Evolutionary conservation across 148 eudicot genomes (phyloP), one percentile per base, ranked within the genome.

Genomic region (Heliosperma pusillum): DNA sequence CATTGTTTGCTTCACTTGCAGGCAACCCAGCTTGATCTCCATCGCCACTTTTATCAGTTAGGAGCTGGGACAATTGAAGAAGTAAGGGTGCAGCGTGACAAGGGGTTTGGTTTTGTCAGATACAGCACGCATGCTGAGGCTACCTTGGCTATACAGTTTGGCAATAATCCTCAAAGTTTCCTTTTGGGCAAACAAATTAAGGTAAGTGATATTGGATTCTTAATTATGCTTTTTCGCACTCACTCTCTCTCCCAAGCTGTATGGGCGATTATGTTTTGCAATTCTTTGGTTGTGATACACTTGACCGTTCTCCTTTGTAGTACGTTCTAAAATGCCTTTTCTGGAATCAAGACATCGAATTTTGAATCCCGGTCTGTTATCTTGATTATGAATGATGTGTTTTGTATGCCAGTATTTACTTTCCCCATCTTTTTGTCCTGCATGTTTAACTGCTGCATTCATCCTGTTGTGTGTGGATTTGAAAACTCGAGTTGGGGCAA

Each of bases 71-170:
- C 85, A 52, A 89, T 95, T 44, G 97, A 95, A 85, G 98, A 95
- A 89, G 98, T 95, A 25, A 84, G 98, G 61, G 83, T 94, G 66
- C 97, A 91, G 76, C 96, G 97, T 61, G 98, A 94, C 74, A 94
- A 94, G 78, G 98, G 98, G 66, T 94, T 94, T 86, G 98, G 98
- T 70, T 94, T 94, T 86, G 96, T 94, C 60, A 88, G 98, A 83
- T 95, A 90, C 87, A 95, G 93, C 61, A 85, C 88, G 71, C 97
- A 95, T 85, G 82, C 88, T 16, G 98, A 92, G 86, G 97, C 98
- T 71, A 90, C 97, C 68, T 69, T 90, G 77, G 98, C 96, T 25
- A 95, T 94, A 78, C 93, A 89, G 82, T 36, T 91, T 83, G 98
- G 98, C 70, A 94, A 94, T 73, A 75, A 17, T 68, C 71, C 93